phyloP scores from a whole-genome alignment of 768 basidiomycete genomes.

The Scleroderma bovista region DNA sequence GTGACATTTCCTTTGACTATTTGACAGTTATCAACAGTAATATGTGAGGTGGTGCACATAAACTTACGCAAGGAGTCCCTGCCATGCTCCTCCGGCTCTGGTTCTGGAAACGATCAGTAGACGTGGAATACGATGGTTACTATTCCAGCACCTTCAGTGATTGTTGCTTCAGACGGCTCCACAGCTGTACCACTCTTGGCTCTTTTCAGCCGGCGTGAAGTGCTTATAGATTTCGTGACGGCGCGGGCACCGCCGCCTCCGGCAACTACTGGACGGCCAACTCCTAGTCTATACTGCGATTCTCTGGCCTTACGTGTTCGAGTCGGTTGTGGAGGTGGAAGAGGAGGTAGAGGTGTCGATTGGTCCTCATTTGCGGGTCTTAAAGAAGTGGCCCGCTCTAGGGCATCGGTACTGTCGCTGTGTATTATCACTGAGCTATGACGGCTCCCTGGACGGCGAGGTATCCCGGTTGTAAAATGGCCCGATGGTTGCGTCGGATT shows the following conservation, averaged over 20 bases:
- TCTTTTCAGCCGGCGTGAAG: constrained; percentile 42
- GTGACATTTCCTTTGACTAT: neutral
- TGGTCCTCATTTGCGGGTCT: constrained; percentile 11
- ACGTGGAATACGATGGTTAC: neutral
- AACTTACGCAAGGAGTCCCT: constrained; percentile 12
- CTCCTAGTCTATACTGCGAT: constrained; percentile 61
- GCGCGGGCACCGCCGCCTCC: constrained; percentile 64
- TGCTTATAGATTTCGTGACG: constrained; percentile 53
- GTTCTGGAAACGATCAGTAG: constrained; percentile 20
- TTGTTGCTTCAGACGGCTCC: constrained; percentile 50
- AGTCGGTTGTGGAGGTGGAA: constrained; percentile 23
- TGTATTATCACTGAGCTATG: constrained; percentile 34
- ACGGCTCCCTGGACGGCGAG: constrained; percentile 22
- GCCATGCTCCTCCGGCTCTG: constrained; percentile 14
- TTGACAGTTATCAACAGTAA: neutral
- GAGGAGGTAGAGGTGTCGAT: constrained; percentile 8
- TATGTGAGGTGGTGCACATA: too few species aligned
- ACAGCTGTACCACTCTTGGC: constrained; percentile 45
- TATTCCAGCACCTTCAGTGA: constrained; percentile 42
- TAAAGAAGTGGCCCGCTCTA: constrained; percentile 18
- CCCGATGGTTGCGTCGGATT: constrained; percentile 15
- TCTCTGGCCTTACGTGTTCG: constrained; percentile 71
- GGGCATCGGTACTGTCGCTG: constrained; percentile 40
- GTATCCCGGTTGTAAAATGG: constrained; percentile 30
- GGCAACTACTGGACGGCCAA: constrained; percentile 60